phyloP scores from a whole-genome alignment of 305 asterid species.

The Fraxinus baroniana region DNA sequence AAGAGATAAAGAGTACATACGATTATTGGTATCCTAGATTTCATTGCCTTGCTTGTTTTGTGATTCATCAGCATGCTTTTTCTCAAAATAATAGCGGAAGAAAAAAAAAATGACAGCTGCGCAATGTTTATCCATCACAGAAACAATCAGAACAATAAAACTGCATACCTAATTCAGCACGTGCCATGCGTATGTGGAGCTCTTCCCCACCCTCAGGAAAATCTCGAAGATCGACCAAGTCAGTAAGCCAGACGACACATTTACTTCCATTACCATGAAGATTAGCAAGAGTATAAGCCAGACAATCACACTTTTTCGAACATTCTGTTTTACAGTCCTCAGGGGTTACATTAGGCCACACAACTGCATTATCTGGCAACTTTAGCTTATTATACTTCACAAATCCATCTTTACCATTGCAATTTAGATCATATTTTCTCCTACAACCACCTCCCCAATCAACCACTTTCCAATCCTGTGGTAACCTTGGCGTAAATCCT shows the following conservation, averaged over 20 bases:
- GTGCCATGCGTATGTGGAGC: neutral
- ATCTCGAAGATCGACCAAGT: neutral
- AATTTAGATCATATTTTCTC: neutral
- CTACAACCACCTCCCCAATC: neutral
- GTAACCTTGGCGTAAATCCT: neutral
- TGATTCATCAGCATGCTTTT: neutral
- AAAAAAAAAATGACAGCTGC: neutral
- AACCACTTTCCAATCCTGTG: neutral
- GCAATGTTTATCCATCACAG: neutral
- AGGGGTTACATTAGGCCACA: neutral
- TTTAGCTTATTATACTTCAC: neutral
- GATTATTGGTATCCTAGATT: neutral
- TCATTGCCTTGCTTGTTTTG: neutral
- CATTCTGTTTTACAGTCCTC: neutral
- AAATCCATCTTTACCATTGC: neutral
- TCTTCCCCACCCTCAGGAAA: neutral
- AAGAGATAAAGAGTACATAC: neutral
- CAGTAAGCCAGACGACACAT: neutral
- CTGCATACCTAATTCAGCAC: neutral
- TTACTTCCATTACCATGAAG: neutral
- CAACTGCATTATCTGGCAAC: neutral
- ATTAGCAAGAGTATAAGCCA: neutral
- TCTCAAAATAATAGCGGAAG: neutral
- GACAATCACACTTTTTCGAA: neutral
- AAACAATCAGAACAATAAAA: neutral